A percentile compares a stretch with the other conserved stretches of the same genome.
These are phyloP conservation scores for Scytalidium sp. DNA, from an alignment of 2,329 filamentous ascomycete species.

Conservation along the genomic window DNA sequence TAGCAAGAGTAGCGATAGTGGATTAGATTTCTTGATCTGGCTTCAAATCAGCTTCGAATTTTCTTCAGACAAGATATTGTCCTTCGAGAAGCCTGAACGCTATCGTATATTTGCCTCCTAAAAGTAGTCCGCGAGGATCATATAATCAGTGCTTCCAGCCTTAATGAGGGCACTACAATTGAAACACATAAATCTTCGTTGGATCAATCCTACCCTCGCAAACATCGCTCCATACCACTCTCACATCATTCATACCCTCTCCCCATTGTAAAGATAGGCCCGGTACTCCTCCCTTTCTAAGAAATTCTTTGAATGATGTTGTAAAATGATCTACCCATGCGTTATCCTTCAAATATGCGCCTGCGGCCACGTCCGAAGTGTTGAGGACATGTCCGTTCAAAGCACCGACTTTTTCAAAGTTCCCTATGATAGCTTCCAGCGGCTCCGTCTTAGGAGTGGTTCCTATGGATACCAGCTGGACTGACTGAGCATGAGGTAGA, in stretches of 20 bases:
- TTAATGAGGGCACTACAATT: no score
- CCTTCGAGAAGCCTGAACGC: no score
- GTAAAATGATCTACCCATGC: no score
- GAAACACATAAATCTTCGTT: no score
- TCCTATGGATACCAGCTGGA: conserved; percentile 10
- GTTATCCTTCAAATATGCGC: conserved; percentile 12
- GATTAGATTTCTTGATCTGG: no score
- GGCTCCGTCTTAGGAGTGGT: conserved; percentile 12
- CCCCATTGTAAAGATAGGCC: conserved; percentile 17
- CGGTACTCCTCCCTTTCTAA: conserved; percentile 7
- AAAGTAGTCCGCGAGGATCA: no score
- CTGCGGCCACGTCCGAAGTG: conserved; percentile 12
- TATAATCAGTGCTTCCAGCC: no score
- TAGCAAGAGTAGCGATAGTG: no score
- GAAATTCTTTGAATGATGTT: conserved; percentile 9
- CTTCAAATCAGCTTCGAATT: no score
- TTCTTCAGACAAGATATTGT: no score
- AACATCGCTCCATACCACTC: conserved; percentile 18
- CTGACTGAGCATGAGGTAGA: conserved; percentile 3
- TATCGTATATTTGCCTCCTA: no score
- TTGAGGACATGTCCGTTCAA: conserved; percentile 8
- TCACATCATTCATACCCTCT: conserved; percentile 19
- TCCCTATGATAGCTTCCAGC: conserved; percentile 10
- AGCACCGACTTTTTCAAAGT: conserved; percentile 8
- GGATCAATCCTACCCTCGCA: conserved; percentile 9